Base-by-base conservation (phyloP, 2,329 filamentous ascomycete species). In the Lachnellula suecica region DNA sequence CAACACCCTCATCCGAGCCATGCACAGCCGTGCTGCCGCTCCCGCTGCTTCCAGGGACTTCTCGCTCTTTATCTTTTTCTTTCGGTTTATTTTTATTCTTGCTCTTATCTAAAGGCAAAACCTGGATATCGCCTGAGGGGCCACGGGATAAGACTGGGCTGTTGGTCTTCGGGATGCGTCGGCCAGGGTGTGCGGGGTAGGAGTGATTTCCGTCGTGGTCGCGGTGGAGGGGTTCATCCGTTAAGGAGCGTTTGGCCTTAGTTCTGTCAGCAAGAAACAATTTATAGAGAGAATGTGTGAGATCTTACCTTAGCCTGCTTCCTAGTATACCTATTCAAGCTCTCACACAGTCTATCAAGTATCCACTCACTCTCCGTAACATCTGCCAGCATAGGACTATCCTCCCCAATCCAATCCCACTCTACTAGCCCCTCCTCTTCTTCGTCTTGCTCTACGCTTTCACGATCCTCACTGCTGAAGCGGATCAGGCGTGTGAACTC, bases 341-440 rank as follows among this genome's bases (percentile, higher is more conserved):
- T 87, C 67, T 87, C 84, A 63, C 82, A 84, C 11, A 89, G 68
- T 29, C 83, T 74, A 64, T 86, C 79, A 2, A 89, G 70, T 50
- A 89, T 71, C 79, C 85, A 89, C 65, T 88, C 83, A 0, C 83
- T 75, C 68, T 89, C 86, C 6, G 73, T 78, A 55, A 81, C 70
- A 42, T 79, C 77, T 3, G 81, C 79, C 62, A 88, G 71, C 78
- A 89, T 81, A 0, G 86, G 86, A 61, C 83, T 86, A 51, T 82
- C 76, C 59, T 87, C 79, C 0, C 85, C 84, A 49, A 89, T 82
- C 86, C 86, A 89, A 63, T 89, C 85, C 85, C 85, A 88, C 29
- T 86, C 79, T 1, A 87, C 71, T 17, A 85, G 62, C 0, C 79
- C 82, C 24, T 81, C 78, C n/a, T 79, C 74, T 19, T 81, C 77